phyloP scores from a whole-genome alignment of 805 yeast species.

The Yarrowia osloensis region DNA sequence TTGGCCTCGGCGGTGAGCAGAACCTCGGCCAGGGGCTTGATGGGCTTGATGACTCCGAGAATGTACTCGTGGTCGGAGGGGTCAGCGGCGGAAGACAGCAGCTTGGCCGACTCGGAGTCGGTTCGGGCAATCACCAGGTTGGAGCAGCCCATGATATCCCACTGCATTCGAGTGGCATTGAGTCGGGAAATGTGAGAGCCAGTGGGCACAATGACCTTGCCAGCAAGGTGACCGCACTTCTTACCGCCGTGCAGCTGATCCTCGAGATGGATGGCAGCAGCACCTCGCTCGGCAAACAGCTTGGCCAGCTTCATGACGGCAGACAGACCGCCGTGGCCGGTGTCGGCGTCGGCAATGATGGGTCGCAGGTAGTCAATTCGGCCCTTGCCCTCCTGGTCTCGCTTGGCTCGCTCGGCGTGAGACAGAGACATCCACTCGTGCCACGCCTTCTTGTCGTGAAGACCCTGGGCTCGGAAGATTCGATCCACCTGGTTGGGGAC shows the following conservation, averaged over 20 bases:
- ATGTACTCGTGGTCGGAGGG: constrained; percentile 60
- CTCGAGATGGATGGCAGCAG: constrained; percentile 66
- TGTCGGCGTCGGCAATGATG: constrained; percentile 66
- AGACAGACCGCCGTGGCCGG: constrained; percentile 65
- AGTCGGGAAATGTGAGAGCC: constrained; percentile 57
- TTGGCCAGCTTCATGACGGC: constrained; percentile 67
- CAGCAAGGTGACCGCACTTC: constrained; percentile 65
- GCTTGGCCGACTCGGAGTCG: constrained; percentile 57
- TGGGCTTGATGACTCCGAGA: constrained; percentile 49
- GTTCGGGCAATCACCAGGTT: constrained; percentile 62
- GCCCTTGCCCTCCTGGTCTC: constrained; percentile 37
- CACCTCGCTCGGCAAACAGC: constrained; percentile 65
- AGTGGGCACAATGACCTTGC: constrained; percentile 63
- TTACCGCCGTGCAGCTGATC: constrained; percentile 68
- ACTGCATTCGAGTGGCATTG: constrained; percentile 60
- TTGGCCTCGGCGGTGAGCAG: constrained; percentile 48
- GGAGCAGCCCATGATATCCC: constrained; percentile 64
- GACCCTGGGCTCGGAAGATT: constrained; percentile 57
- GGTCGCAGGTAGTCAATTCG: constrained; percentile 58
- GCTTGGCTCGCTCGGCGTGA: constrained; percentile 37
- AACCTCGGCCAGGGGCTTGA: constrained; percentile 50
- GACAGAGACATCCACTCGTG: constrained; percentile 45
- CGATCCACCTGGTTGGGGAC: constrained; percentile 69
- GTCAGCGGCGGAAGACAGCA: constrained; percentile 55
- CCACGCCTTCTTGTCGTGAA: constrained; percentile 57